Evolutionary conservation across 192 early-diverging fungal species (phyloP), one percentile per base, ranked within the genome.

Genomic region (Dispira parvispora): DNA sequence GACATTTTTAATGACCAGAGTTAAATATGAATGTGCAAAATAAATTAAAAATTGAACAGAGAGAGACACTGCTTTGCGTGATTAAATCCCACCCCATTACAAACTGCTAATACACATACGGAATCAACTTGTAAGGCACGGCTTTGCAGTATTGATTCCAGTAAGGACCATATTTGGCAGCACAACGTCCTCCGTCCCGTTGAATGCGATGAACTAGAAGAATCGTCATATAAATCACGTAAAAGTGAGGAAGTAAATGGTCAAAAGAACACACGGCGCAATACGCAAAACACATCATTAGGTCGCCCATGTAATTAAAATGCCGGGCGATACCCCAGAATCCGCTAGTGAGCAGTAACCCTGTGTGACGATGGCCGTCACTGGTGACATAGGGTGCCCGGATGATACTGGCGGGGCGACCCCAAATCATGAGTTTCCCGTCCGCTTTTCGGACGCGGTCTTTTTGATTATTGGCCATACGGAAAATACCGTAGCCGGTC

Each of bases 301-400:
- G 70, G 61, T 89, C 88, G 43, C 85, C 88, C 16, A 86, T 76
- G 74, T 89, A 89, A 75, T 89, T 89, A 69, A 87, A 87, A 77
- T 89, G 88, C 55, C 86, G 76, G n/a, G 86, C 83, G 54, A 88
- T 68, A 70, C 88, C 88, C 88, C 88, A 89, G 78, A 77, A 89
- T 9, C 88, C 88, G 46, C 82, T 84, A 67, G 78, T 78, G 27
- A 89, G 66, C 49, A 89, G 71, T 32, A 88, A 62, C 11, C 78
- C 79, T 56, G 69, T 65, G 74, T 87, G 86, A 21, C 62, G 72
- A 71, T 83, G 81, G 53, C 88, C 88, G 67, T 89, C 86, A 46
- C 79, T 75, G 32, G 88, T 89, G 46, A 72, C 64, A 65, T 81
- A 89, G 47, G 83, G 68, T 61, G 88, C 84, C 46, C 80, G 74